Evolutionary conservation across 257 asterid genomes (phyloP).

Genomic region (Scutellaria barbata): DNA sequence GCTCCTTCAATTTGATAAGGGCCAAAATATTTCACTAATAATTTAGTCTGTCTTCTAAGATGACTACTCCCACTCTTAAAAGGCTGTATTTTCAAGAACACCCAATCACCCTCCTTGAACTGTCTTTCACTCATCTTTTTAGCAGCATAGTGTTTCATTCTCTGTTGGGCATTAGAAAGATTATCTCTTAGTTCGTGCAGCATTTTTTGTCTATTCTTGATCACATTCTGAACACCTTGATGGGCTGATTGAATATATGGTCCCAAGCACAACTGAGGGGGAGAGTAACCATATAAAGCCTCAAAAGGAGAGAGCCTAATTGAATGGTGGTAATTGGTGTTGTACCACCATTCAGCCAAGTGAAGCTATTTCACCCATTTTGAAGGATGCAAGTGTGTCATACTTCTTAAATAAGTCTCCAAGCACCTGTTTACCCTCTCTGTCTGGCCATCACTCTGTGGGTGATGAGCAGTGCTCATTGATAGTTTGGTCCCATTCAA

Average conservation of each 20-base stretch:
- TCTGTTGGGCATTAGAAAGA: too few relatives aligned
- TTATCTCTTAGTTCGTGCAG: too few relatives aligned
- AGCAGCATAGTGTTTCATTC: too few relatives aligned
- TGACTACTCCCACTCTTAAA: not conserved
- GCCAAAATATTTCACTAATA: not conserved
- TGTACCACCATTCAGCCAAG: constrained; percentile 12
- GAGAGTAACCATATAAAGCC: not conserved
- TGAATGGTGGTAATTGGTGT: not conserved
- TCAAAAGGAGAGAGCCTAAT: not conserved
- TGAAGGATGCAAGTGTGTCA: too few relatives aligned
- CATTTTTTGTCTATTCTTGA: too few relatives aligned
- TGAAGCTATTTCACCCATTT: too few relatives aligned
- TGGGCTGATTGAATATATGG: not conserved
- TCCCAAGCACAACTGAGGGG: not conserved
- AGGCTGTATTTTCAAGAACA: not conserved
- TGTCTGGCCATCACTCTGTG: too few relatives aligned
- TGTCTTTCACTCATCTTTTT: not conserved
- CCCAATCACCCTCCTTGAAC: not conserved
- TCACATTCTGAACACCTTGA: too few relatives aligned
- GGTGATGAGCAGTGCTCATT: too few relatives aligned
- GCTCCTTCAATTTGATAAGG: not conserved
- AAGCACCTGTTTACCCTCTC: too few relatives aligned
- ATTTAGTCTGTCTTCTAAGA: not conserved
- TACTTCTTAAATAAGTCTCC: too few relatives aligned
- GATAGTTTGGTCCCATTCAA: too few relatives aligned